Base-by-base conservation (phyloP, 176 grass and related monocot genomes). In the Eragrostis curvula region DNA sequence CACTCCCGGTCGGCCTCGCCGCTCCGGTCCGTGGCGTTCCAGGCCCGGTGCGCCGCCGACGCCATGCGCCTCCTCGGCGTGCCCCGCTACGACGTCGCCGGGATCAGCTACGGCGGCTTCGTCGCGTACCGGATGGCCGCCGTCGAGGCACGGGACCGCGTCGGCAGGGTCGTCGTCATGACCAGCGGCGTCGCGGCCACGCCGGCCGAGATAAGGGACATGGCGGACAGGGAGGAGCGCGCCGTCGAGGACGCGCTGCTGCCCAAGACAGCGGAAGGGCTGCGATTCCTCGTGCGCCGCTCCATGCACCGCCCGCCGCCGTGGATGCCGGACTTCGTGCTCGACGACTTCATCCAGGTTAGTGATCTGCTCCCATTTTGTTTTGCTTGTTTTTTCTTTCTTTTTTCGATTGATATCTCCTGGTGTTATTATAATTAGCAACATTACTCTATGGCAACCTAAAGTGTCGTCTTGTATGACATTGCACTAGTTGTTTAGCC, bases 281-380 rank as follows among this genome's bases (percentile, higher is more conserved):
- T 99, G 45, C 77, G 91, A 18, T 20, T 68, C 17, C 96, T 99
- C 23, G 27, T 99, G 3, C 83, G 72, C 7, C 89, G 87, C 20
- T 93, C 96, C 75, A 93, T 99, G 96, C 77, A 96, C 85, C 90
- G 93, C 21, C 91, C 87, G 39, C 96, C 96, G 41, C 59, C 49
- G 18, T 90, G 93, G 91, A 50, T 99, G 85, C 93, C 93, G 9
- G 87, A 91, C 71, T 93, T 96, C 72, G 56, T 91, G 42, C 91
- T 99, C 80, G 72, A 88, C 40, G 96, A 98, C 46, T 95, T 95
- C 87, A 91, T 98, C 67, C 43, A 93, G 93, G 93, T 93, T 13
- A n/a, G 30, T 23, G 14, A 21, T 10, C 24, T 17, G 2, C 1
- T 49, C 73, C 44, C 23, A 3, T 48, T 10, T 14, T 1, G 24